phyloP scores from a whole-genome alignment of 371 early-diverging fungal genomes.

The Coemansia sp. region DNA sequence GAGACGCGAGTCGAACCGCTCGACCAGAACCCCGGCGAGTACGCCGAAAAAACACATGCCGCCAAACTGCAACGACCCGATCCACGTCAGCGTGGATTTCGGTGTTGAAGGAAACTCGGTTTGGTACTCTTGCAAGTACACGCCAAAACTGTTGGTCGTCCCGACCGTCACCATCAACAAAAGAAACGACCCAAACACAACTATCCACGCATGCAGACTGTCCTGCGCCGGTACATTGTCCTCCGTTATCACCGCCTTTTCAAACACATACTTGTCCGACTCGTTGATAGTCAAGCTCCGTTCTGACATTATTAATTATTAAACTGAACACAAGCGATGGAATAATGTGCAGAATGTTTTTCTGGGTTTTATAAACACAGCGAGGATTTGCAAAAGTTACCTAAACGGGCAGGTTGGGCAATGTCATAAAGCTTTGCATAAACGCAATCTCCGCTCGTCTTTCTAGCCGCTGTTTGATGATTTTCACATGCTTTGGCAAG shows the following conservation, averaged over 20 bases:
- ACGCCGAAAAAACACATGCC: conserved; percentile 37
- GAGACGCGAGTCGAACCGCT: conserved; percentile 14
- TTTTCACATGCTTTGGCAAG: background rate
- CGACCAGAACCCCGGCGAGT: conserved; percentile 26
- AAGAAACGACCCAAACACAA: conserved; percentile 21
- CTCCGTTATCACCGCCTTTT: background rate
- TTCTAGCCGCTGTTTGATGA: background rate
- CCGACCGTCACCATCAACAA: conserved; percentile 27
- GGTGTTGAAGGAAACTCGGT: conserved; percentile 24
- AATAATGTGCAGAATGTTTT: too few relatives aligned
- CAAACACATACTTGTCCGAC: too few relatives aligned
- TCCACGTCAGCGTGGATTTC: conserved; percentile 30
- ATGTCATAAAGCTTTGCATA: background rate
- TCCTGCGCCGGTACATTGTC: background rate
- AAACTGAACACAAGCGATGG: too few relatives aligned
- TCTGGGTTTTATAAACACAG: too few relatives aligned
- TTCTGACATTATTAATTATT: too few relatives aligned
- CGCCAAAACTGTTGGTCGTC: conserved; percentile 28
- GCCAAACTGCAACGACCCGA: conserved; percentile 35
- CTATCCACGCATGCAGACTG: conserved; percentile 19
- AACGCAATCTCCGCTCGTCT: conserved; percentile 1
- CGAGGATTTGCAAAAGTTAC: too few relatives aligned
- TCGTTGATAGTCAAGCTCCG: too few relatives aligned
- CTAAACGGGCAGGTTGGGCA: background rate
- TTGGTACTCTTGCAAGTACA: conserved; percentile 29